Percentiles rank a stretch among this genome's conserved stretches.
These are phyloP conservation scores for Aspergillus novofumigatus DNA, from an alignment of 2,329 filamentous ascomycete genomes.

Conservation along the genomic window DNA sequence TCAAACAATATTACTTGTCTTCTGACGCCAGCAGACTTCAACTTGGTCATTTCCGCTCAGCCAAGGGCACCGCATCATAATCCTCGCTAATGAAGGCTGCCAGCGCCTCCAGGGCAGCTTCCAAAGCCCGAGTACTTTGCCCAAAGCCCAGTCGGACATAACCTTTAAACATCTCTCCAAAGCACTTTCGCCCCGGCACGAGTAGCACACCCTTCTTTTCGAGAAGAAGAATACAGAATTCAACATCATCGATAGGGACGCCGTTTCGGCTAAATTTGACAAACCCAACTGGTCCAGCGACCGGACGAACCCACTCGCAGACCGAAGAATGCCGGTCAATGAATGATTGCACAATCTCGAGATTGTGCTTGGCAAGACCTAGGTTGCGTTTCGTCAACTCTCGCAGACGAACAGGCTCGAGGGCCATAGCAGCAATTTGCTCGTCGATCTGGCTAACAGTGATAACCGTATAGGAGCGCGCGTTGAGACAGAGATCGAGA, in stretches of 20 bases:
- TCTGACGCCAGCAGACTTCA: too few species aligned
- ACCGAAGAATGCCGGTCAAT: neutral
- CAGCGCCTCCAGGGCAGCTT: neutral
- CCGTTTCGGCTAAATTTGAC: neutral
- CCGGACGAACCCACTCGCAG: neutral
- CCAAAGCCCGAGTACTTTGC: neutral
- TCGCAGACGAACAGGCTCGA: neutral
- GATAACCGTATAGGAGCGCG: neutral
- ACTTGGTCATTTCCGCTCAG: constrained; percentile 21
- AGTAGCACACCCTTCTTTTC: neutral
- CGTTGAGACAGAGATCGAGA: neutral
- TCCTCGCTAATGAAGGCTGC: neutral
- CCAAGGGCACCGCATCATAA: neutral
- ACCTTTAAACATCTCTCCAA: neutral
- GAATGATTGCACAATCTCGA: neutral
- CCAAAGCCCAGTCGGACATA: neutral
- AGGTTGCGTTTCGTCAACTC: neutral
- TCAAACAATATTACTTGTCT: neutral
- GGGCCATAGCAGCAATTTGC: neutral
- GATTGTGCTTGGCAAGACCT: neutral
- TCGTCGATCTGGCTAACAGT: neutral
- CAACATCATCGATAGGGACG: neutral
- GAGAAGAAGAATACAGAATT: neutral
- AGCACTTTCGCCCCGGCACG: neutral
- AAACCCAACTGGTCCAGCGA: neutral